Conservation (phyloP, 768 basidiomycete genomes). For the Rhodotorula toruloides region DNA sequence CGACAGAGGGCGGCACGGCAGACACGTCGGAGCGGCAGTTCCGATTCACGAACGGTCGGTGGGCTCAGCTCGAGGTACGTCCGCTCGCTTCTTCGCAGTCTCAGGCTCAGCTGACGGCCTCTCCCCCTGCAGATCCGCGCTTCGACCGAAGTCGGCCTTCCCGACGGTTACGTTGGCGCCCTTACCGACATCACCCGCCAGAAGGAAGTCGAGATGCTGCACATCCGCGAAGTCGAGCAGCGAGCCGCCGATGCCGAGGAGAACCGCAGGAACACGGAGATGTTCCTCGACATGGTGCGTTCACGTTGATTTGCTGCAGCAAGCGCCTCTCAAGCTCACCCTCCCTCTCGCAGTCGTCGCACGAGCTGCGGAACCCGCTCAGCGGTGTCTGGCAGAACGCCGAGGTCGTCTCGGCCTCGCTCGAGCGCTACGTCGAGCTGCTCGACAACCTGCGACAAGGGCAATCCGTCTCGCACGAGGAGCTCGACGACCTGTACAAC, state of each 20-base stretch:
- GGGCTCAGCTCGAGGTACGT: conserved; percentile 30
- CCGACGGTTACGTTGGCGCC: conserved; percentile 20
- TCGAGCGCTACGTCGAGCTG: conserved; percentile 26
- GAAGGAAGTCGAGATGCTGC: conserved; percentile 29
- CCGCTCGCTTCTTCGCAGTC: background rate
- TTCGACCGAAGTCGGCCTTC: conserved; percentile 20
- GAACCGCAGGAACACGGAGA: conserved; percentile 26
- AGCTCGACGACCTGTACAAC: conserved; percentile 1
- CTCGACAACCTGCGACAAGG: conserved; percentile 17
- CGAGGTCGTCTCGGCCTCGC: conserved; percentile 26
- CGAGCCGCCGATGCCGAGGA: conserved; percentile 35
- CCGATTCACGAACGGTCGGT: conserved; percentile 24
- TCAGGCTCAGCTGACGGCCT: background rate
- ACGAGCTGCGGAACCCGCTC: conserved; percentile 38
- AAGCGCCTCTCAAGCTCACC: background rate
- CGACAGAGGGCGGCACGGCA: conserved; percentile 1
- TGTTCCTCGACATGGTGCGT: conserved; percentile 21
- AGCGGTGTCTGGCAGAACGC: conserved; percentile 39
- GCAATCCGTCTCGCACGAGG: background rate
- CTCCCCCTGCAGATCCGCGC: conserved; percentile 10
- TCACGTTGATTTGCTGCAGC: background rate
- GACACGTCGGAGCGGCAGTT: conserved; percentile 22
- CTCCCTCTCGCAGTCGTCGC: conserved; percentile 1
- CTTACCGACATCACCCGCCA: conserved; percentile 33
- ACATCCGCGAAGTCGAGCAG: conserved; percentile 35